A percentile compares a stretch with the other conserved stretches of the same genome.
phyloP scores from a whole-genome alignment of 1,139 yeast species.

The Blastobotrys petasosporus region DNA sequence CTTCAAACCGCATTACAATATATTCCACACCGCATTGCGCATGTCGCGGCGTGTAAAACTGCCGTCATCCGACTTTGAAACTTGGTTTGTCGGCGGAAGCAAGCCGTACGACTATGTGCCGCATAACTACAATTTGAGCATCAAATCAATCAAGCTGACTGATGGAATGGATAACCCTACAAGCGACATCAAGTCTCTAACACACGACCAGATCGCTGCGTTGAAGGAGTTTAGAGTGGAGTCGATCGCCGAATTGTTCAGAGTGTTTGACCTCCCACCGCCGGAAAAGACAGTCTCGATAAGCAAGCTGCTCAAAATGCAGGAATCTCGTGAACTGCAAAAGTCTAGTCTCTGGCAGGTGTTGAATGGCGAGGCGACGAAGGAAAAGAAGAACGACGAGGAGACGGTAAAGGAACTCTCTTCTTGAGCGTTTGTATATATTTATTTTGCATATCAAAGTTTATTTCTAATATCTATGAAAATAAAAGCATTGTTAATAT shows the following conservation, averaged over 20 bases:
- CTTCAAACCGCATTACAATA: slow-evolving; percentile 18
- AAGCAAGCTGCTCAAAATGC: background rate
- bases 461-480: background rate
- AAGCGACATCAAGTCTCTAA: slow-evolving; percentile 17
- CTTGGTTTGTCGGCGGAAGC: slow-evolving; percentile 8
- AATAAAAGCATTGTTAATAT: too few species aligned
- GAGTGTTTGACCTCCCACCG: slow-evolving; percentile 11
- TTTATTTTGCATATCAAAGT: background rate
- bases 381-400: slow-evolving; percentile 10
- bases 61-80: background rate
- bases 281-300: slow-evolving; percentile 10
- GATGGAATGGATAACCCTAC: slow-evolving; percentile 13
- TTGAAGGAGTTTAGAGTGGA: slow-evolving; percentile 13
- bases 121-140: background rate
- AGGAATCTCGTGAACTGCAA: slow-evolving; percentile 1
- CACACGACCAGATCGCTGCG: background rate
- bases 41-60: background rate
- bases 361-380: slow-evolving; percentile 12
- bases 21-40: slow-evolving; percentile 12
- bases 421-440: slow-evolving; percentile 1
- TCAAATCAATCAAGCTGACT: slow-evolving; percentile 16
- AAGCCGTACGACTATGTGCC: slow-evolving; percentile 5
- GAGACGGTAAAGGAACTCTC: slow-evolving; percentile 1
- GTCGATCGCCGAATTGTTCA: slow-evolving; percentile 14
- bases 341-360: slow-evolving; percentile 10